Percentiles rank a stretch among this genome's conserved stretches.
phyloP scores from a whole-genome alignment of 495 filamentous ascomycete genomes.

The Penicillium cinerascens region DNA sequence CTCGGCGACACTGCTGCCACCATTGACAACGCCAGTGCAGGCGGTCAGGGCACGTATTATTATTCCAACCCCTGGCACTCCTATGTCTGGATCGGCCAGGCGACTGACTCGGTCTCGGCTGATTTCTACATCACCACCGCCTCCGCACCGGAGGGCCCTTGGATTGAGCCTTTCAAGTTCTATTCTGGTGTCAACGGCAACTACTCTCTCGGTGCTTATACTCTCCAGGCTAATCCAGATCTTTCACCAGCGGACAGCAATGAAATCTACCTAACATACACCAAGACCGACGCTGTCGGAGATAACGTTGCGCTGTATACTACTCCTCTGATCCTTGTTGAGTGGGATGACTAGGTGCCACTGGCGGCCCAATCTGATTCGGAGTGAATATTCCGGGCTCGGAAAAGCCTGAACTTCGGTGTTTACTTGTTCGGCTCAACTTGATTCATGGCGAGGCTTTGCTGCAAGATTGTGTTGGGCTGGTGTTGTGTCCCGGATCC shows the following conservation, averaged over 20 bases:
- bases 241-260: conserved; percentile 12
- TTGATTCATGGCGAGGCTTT: no score
- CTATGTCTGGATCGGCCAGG: conserved; percentile 33
- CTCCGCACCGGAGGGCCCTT: conserved; percentile 25
- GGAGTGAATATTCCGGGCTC: no score
- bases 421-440: no score
- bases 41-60: conserved; percentile 33
- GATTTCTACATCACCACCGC: conserved; percentile 34
- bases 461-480: no score
- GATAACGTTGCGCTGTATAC: conserved; percentile 15
- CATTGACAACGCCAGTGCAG: conserved; percentile 23
- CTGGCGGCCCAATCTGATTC: no score
- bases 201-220: conserved; percentile 16
- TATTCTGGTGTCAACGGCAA: conserved; percentile 20
- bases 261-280: conserved; percentile 29
- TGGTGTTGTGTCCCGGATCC: no score
- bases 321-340: conserved; percentile 18
- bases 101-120: conserved; percentile 13
- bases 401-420: no score
- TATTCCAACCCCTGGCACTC: conserved; percentile 20
- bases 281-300: conserved; percentile 13
- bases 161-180: conserved; percentile 22
- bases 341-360: conserved; percentile 10
- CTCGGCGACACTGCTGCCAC: conserved; percentile 12
- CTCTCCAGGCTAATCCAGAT: conserved; percentile 27